Conservation (phyloP, 2,329 filamentous ascomycete species). For the Venturia aucupariae region DNA sequence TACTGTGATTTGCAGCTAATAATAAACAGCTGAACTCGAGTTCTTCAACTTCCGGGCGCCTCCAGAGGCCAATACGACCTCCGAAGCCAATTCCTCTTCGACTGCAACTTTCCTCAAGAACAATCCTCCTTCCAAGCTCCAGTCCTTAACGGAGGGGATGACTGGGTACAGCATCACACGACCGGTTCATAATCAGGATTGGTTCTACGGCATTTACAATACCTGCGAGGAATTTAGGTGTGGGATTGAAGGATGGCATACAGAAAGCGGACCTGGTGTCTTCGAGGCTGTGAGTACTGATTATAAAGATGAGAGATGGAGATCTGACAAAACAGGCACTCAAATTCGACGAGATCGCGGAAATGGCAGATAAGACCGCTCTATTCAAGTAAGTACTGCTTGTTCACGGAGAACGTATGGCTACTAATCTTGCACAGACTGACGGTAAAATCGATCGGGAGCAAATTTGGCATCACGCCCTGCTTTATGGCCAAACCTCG, state of each 20-base stretch:
- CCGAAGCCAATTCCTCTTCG: conserved; percentile 53
- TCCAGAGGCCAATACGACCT: conserved; percentile 30
- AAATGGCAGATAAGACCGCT: conserved; percentile 86
- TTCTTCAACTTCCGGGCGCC: conserved; percentile 86
- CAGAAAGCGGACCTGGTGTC: conserved; percentile 85
- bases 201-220: conserved; percentile 82
- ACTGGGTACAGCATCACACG: conserved; percentile 88
- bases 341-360: conserved; percentile 75
- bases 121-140: conserved; percentile 65
- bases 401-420: background rate
- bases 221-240: conserved; percentile 69
- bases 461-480: conserved; percentile 82
- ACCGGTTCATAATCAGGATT: conserved; percentile 82
- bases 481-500: conserved; percentile 99
- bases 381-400: conserved; percentile 65
- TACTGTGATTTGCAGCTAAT: conserved; percentile 18
- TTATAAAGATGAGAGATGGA: background rate
- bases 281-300: conserved; percentile 65
- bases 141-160: conserved; percentile 83
- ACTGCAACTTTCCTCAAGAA: conserved; percentile 65
- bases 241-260: conserved; percentile 90
- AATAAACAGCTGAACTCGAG: conserved; percentile 72
- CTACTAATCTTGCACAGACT: conserved; percentile 40
- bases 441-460: conserved; percentile 79
- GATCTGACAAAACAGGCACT: conserved; percentile 45